Conservation (phyloP, 495 filamentous ascomycete genomes). For the Penicillium daleae region DNA sequence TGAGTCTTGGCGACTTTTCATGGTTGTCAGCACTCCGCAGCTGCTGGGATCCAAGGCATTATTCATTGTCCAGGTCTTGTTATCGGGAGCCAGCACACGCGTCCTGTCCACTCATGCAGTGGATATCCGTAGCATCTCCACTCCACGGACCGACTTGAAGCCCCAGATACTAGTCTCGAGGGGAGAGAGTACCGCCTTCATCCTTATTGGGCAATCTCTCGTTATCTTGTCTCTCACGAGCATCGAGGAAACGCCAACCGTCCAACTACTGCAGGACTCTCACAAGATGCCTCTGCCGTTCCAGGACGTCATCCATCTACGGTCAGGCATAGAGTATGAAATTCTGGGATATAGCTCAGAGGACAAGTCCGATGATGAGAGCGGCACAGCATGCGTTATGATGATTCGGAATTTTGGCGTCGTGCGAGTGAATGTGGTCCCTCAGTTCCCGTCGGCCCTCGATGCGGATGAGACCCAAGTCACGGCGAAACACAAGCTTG, state of each 20-base stretch:
- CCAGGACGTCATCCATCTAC: constrained; percentile 83
- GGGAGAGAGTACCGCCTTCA: constrained; percentile 77
- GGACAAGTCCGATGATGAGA: constrained; percentile 30
- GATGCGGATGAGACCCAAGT: constrained; percentile 49
- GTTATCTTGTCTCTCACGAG: constrained; percentile 70
- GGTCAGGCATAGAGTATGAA: constrained; percentile 59
- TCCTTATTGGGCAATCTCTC: constrained; percentile 76
- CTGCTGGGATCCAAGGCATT: constrained; percentile 27
- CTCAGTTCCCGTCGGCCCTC: constrained; percentile 29
- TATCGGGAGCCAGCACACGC: constrained; percentile 32
- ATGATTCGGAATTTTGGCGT: constrained; percentile 80
- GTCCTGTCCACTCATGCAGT: constrained; percentile 38
- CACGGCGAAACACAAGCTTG: constrained; percentile 83
- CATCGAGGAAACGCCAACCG: constrained; percentile 64
- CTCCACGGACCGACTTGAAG: constrained; percentile 45
- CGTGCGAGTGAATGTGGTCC: constrained; percentile 63
- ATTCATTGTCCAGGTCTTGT: constrained; percentile 34
- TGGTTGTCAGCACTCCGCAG: constrained; percentile 33
- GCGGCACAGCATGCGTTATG: constrained; percentile 68
- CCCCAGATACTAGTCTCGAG: constrained; percentile 78
- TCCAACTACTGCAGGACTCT: constrained; percentile 69
- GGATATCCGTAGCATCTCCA: constrained; percentile 27
- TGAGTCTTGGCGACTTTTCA: constrained; percentile 38
- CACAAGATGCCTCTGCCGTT: constrained; percentile 61
- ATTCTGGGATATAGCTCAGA: constrained; percentile 53